Percentiles rank a stretch among this genome's conserved stretches.
phyloP scores from a whole-genome alignment of 78 protist genomes.

The Chrysochromulina parva region DNA sequence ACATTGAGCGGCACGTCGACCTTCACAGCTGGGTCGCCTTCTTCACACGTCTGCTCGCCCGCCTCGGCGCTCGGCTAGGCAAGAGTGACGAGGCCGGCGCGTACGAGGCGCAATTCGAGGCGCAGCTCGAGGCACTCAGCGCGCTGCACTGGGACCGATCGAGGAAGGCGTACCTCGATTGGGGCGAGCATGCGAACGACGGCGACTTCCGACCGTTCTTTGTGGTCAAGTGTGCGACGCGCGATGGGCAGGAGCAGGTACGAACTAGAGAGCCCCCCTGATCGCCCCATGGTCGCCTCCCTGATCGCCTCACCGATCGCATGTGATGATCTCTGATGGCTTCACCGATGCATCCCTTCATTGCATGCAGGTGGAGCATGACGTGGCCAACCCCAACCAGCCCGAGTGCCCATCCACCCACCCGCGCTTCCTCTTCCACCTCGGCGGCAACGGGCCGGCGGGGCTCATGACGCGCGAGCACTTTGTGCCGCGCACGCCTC shows the following conservation, averaged over 20 bases:
- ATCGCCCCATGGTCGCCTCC: no score
- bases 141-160: constrained; percentile 19
- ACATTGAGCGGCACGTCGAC: constrained; percentile 80
- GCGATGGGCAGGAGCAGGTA: neutral
- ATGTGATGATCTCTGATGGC: no score
- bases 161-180: neutral
- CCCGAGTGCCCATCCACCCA: constrained; percentile 3
- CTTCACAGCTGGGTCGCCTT: constrained; percentile 77
- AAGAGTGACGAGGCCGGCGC: neutral
- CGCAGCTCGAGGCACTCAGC: neutral
- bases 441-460: neutral
- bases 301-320: no score
- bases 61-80: neutral
- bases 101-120: neutral
- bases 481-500: neutral
- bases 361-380: neutral
- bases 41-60: neutral
- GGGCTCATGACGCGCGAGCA: neutral
- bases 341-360: no score
- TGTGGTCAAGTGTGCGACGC: neutral
- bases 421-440: constrained; percentile 14
- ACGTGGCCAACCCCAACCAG: neutral
- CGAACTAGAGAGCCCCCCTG: no score
- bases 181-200: neutral
- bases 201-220: neutral